Evolutionary conservation across 1,284 basidiomycete species (phyloP).

Genomic region (Ceraceosorus guamensis): DNA sequence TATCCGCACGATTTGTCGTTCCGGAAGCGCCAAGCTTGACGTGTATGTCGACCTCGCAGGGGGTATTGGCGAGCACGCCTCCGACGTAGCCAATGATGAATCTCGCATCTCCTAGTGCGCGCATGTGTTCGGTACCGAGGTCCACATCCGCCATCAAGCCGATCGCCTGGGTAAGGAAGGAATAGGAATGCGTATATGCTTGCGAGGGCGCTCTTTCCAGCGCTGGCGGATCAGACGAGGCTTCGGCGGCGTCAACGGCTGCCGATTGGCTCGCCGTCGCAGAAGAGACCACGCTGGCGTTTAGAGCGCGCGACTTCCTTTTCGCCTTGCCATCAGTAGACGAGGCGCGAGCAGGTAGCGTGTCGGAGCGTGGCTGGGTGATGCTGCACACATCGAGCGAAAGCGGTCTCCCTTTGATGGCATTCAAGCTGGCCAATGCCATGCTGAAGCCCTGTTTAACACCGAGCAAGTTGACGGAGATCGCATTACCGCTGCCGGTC

Average conservation of each 20-base stretch:
- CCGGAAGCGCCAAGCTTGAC: slow-evolving; percentile 33
- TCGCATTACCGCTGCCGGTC: slow-evolving; percentile 75
- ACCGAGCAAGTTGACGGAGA: slow-evolving; percentile 64
- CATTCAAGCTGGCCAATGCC: slow-evolving; percentile 65
- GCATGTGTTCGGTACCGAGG: slow-evolving; percentile 68
- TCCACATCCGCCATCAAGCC: slow-evolving; percentile 83
- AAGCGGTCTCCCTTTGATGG: slow-evolving; percentile 72
- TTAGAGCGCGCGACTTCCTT: background rate
- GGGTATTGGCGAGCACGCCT: slow-evolving; percentile 31
- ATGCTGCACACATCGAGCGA: slow-evolving; percentile 74
- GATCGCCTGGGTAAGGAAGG: slow-evolving; percentile 78
- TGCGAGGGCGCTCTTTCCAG: background rate
- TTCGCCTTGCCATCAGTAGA: background rate
- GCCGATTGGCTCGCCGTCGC: background rate
- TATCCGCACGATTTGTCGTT: slow-evolving; percentile 25
- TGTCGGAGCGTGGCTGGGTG: slow-evolving; percentile 57
- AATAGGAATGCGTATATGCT: slow-evolving; percentile 55
- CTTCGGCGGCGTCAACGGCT: background rate
- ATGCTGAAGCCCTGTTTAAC: slow-evolving; percentile 38
- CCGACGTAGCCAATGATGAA: slow-evolving; percentile 77
- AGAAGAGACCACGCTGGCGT: background rate
- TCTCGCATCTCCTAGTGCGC: slow-evolving; percentile 88
- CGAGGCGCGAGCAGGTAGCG: slow-evolving; percentile 27
- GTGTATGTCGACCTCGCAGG: slow-evolving; percentile 36
- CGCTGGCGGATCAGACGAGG: background rate